Base-by-base conservation (phyloP, 257 asterid species). In the Solanum acaule region DNA sequence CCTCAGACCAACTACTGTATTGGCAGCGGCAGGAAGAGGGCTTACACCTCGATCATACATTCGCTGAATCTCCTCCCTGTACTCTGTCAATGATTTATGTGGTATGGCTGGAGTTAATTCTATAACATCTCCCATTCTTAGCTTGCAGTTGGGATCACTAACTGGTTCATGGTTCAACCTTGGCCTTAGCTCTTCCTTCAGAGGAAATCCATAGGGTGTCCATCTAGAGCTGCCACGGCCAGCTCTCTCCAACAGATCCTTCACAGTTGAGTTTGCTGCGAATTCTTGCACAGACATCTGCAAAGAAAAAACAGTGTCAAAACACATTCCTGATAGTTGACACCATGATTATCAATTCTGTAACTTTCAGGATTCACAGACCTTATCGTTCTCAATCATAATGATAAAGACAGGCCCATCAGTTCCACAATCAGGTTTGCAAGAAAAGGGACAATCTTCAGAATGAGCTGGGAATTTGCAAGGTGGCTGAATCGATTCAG, bases 251-350 rank as follows among this genome's bases (percentile, higher is more conserved):
- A 96, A 87, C 86, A 97, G 86, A 85, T 97, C 98, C 94, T 89
- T 93, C 27, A 97, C 78, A 0, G 99, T 94, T 23, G 99, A 93
- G 91, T 95, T 93, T 37, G 95, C 93, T 6, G 95, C 89, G 23
- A 94, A 94, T 90, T 97, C 99, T 87, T 96, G 98, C 87, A 97
- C 99, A 2, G 99, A 97, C 99, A 97, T 96, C 99, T 97, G 95
- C 93, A 91, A 52, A 34, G 23, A 72, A 46, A 12, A 86, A 72
- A 22, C 56, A 34, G 23, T 0, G 31, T 46, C 33, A 81, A 81
- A 27, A 81, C 29, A 25, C 85, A 46, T 10, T 49, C 18, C 18
- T 10, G 86, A 81, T 18, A 10, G 86, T 81, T 49, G 18, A 5
- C 70, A 81, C 86, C 40, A 27, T 81, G 67, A 81, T 1, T 27